Evolutionary conservation across 495 filamentous ascomycete genomes (phyloP).

Genomic region (Hypoxylon trugodes): DNA sequence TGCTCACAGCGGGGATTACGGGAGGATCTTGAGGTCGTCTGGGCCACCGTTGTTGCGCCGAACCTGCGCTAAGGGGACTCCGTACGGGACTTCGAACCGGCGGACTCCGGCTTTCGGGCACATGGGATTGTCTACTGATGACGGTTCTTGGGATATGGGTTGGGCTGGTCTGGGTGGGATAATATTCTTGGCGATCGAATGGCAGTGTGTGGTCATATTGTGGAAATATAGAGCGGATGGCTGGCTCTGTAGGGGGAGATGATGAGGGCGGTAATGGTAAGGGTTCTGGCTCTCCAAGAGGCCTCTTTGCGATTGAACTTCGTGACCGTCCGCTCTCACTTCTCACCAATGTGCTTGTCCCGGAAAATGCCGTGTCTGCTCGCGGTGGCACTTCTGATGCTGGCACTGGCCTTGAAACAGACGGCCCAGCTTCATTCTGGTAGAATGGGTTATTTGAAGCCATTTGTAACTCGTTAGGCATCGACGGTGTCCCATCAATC

Average conservation of each 20-base stretch:
- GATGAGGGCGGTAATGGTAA: slow-evolving; percentile 34
- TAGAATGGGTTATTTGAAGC: slow-evolving; percentile 40
- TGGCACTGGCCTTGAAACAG: slow-evolving; percentile 48
- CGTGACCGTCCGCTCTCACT: slow-evolving; percentile 56
- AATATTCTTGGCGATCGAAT: slow-evolving; percentile 73
- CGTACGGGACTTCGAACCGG: slow-evolving; percentile 44
- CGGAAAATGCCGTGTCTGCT: slow-evolving; percentile 60
- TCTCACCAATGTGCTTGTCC: slow-evolving; percentile 59
- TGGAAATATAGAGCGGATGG: slow-evolving; percentile 74
- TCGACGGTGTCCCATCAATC: slow-evolving; percentile 46
- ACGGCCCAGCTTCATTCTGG: slow-evolving; percentile 45
- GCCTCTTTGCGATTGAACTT: slow-evolving; percentile 59
- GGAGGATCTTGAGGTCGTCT: slow-evolving; percentile 53
- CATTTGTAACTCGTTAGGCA: slow-evolving; percentile 18
- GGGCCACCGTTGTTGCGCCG: slow-evolving; percentile 47
- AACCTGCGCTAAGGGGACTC: slow-evolving; percentile 41
- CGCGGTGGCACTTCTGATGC: slow-evolving; percentile 49
- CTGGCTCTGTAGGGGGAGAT: slow-evolving; percentile 47
- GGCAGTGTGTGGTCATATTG: slow-evolving; percentile 77
- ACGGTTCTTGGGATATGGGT: slow-evolving; percentile 63
- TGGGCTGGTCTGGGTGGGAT: slow-evolving; percentile 64
- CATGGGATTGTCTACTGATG: slow-evolving; percentile 65
- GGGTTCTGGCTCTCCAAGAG: slow-evolving; percentile 45
- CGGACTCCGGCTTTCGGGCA: slow-evolving; percentile 48
- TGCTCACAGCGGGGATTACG: slow-evolving; percentile 54